A percentile compares a stretch with the other conserved stretches of the same genome.
phyloP scores from a whole-genome alignment of 2,329 filamentous ascomycete genomes.

The Bipolaris cookei region DNA sequence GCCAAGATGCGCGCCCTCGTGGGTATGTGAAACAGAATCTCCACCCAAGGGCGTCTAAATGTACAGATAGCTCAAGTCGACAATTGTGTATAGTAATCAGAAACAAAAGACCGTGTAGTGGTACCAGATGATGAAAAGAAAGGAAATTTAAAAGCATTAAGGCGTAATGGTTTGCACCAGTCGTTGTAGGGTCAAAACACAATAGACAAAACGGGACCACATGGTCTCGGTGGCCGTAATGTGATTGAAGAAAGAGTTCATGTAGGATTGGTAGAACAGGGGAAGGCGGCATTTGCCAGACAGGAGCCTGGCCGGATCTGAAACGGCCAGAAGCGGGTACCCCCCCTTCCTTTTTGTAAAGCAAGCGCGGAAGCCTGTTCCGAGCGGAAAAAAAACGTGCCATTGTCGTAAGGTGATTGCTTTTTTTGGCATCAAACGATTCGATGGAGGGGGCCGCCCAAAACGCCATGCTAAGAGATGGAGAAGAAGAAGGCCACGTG shows the following conservation, averaged over 20 bases:
- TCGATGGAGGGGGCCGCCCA: slow-evolving; percentile 30
- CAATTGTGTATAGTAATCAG: slow-evolving; percentile 11
- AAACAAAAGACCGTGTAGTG: slow-evolving; percentile 12
- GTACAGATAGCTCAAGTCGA: slow-evolving; percentile 24
- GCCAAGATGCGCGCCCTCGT: slow-evolving; percentile 30
- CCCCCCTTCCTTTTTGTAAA: slow-evolving; percentile 42
- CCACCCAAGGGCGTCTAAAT: slow-evolving; percentile 23
- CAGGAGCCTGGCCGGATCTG: slow-evolving; percentile 34
- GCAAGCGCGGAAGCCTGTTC: slow-evolving; percentile 27
- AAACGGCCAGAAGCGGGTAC: slow-evolving; percentile 37
- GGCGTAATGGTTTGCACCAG: slow-evolving; percentile 18
- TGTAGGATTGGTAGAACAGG: not conserved
- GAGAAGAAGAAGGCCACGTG: slow-evolving; percentile 28
- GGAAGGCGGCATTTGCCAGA: slow-evolving; percentile 3
- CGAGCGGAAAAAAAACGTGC: slow-evolving; percentile 28
- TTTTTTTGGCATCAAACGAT: slow-evolving; percentile 25
- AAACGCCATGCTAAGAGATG: slow-evolving; percentile 48
- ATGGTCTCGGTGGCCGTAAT: slow-evolving; percentile 8
- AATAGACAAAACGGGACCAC: not conserved
- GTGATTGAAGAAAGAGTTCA: slow-evolving; percentile 23
- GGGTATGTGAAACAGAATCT: slow-evolving; percentile 31
- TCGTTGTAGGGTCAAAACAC: slow-evolving; percentile 23
- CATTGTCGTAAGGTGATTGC: slow-evolving; percentile 33
- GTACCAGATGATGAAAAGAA: slow-evolving; percentile 31
- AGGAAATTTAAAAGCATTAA: slow-evolving; percentile 29